Percentiles rank a stretch among this genome's conserved stretches.
These are phyloP conservation scores for Endothia cerciana DNA, from an alignment of 2,329 filamentous ascomycete species.

Conservation along the genomic window DNA sequence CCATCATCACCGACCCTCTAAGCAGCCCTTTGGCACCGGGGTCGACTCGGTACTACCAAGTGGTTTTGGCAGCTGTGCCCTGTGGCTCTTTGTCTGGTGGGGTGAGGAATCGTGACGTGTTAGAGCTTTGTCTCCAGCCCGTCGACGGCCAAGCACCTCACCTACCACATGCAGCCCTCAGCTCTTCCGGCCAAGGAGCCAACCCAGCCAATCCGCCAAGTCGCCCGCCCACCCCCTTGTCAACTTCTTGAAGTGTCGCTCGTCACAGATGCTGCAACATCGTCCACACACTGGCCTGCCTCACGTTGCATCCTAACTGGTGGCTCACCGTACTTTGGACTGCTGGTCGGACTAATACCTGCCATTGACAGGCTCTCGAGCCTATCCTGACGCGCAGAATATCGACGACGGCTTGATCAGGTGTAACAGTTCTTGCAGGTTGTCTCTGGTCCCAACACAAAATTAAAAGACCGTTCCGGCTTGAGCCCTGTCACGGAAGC, in stretches of 20 bases:
- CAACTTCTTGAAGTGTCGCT: not conserved
- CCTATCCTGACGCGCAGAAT: not conserved
- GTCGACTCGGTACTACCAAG: not conserved
- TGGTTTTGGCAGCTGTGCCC: not conserved
- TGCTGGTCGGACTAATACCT: conserved; percentile 15
- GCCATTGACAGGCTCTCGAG: conserved; percentile 3
- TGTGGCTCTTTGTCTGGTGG: not conserved
- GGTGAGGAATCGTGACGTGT: not conserved
- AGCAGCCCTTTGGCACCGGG: not conserved
- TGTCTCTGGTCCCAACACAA: not conserved
- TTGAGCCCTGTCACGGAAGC: not conserved
- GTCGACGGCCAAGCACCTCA: not conserved
- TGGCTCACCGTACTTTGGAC: conserved; percentile 19
- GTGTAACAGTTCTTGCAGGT: not conserved
- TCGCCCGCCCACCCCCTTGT: not conserved
- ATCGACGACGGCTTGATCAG: conserved; percentile 6
- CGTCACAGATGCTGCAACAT: conserved; percentile 5
- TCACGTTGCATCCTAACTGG: not conserved
- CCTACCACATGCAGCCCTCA: not conserved
- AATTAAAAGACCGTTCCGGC: not conserved
- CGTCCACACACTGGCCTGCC: not conserved
- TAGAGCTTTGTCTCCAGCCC: not conserved
- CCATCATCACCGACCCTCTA: not conserved
- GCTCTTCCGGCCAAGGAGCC: not conserved
- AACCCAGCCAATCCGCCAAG: not conserved